phyloP scores from a whole-genome alignment of 176 grass and related monocot species.

The Triticum turgidum region DNA sequence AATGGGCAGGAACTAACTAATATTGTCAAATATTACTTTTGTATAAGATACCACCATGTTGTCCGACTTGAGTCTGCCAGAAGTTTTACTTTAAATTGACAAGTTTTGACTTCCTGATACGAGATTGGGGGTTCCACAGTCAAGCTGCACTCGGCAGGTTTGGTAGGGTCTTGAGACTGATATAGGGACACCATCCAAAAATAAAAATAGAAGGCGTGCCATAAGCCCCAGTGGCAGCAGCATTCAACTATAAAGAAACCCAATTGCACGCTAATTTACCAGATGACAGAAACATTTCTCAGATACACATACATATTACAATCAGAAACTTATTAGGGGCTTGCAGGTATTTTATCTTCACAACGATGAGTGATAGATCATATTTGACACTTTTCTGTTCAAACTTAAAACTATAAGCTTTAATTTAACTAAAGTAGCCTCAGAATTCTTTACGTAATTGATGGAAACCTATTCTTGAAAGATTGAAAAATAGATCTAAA shows the following conservation, averaged over 20 bases:
- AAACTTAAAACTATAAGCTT: background rate
- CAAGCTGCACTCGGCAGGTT: slow-evolving; percentile 18
- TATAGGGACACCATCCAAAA: slow-evolving; percentile 2
- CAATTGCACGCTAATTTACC: background rate
- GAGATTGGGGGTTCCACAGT: background rate
- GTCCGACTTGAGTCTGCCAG: background rate
- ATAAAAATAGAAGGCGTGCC: background rate
- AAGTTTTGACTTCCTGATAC: background rate
- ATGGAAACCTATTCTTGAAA: background rate
- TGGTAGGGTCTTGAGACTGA: slow-evolving; percentile 1
- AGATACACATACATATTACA: background rate
- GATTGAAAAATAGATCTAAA: background rate
- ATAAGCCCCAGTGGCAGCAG: background rate
- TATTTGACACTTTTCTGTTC: background rate
- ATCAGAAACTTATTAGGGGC: background rate
- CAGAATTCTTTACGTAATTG: background rate
- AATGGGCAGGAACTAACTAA: background rate
- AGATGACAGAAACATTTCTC: background rate
- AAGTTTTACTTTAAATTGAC: background rate
- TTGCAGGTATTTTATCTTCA: background rate
- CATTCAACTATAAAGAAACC: background rate
- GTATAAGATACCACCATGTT: background rate
- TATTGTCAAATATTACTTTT: background rate
- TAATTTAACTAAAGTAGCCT: background rate
- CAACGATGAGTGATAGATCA: background rate